Evolutionary conservation across 176 grass and related monocot genomes (phyloP).

Genomic region (Oryza meyeriana): DNA sequence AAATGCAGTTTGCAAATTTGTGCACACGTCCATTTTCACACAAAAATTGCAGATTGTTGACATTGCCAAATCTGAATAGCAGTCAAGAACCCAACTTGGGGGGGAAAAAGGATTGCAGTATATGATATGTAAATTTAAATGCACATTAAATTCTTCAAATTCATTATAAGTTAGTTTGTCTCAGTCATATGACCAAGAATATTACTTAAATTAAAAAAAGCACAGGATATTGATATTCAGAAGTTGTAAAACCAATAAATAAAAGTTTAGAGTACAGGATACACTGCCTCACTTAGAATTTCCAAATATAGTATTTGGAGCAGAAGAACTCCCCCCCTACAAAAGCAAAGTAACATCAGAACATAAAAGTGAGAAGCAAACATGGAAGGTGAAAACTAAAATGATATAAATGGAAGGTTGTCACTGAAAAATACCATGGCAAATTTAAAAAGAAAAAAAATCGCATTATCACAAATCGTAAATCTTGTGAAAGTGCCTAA

Average conservation of each 20-base stretch:
- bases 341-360: conserved; percentile 44
- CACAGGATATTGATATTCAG: conserved; percentile 19
- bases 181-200: not conserved
- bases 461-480: not conserved
- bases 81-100: conserved; percentile 50
- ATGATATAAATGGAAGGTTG: not conserved
- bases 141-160: conserved; percentile 10
- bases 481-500: not conserved
- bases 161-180: conserved; percentile 17
- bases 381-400: not conserved
- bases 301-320: conserved; percentile 81
- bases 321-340: conserved; percentile 67
- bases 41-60: conserved; percentile 73
- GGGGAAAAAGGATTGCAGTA: not conserved
- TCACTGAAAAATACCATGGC: not conserved
- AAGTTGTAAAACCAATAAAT: conserved; percentile 21
- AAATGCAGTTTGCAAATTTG: conserved; percentile 86
- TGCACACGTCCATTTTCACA: conserved; percentile 82
- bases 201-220: conserved; percentile 15
- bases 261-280: conserved; percentile 51
- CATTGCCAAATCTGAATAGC: conserved; percentile 67
- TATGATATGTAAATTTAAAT: conserved; percentile 11
- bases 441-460: not conserved
- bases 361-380: not conserved
- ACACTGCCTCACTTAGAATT: conserved; percentile 81